These are phyloP conservation scores for Immersiella caudata DNA, from an alignment of 495 filamentous ascomycete species.

Conservation along the genomic window DNA sequence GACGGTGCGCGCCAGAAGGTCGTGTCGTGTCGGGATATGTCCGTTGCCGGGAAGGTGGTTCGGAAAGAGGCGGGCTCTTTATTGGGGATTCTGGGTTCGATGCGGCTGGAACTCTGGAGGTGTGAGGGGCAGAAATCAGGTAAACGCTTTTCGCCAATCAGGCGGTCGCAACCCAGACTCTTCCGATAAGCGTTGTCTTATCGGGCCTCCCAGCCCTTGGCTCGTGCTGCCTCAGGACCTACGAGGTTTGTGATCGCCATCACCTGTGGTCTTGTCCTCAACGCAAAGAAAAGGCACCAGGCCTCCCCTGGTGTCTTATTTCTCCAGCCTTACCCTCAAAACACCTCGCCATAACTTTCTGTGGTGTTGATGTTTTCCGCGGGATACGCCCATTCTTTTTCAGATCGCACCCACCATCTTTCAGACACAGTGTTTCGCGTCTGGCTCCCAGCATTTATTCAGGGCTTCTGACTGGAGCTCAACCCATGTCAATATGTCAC, in stretches of 20 bases:
- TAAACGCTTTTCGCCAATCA: conserved; percentile 7
- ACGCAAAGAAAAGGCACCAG: neutral
- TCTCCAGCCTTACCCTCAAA: neutral
- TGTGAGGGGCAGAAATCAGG: conserved; percentile 20
- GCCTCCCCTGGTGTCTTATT: neutral
- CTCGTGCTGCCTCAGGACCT: neutral
- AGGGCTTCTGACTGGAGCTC: conserved; percentile 3
- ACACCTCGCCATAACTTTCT: neutral
- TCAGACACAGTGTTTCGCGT: conserved; percentile 1
- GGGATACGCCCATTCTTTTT: neutral
- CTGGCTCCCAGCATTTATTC: neutral
- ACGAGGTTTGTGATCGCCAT: neutral
- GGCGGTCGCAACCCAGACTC: neutral
- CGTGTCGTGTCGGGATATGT: conserved; percentile 15
- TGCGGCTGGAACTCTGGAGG: neutral
- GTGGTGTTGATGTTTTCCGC: neutral
- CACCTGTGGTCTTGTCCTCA: neutral
- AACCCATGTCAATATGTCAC: conserved; percentile 26
- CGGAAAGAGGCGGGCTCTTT: conserved; percentile 5
- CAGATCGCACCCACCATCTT: neutral
- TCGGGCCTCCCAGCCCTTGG: no score
- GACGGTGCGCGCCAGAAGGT: conserved; percentile 28
- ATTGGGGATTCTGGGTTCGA: neutral
- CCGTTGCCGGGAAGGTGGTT: conserved; percentile 6
- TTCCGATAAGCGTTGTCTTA: neutral